Evolutionary conservation across 768 basidiomycete species (phyloP).

Genomic region (Imleria badia): DNA sequence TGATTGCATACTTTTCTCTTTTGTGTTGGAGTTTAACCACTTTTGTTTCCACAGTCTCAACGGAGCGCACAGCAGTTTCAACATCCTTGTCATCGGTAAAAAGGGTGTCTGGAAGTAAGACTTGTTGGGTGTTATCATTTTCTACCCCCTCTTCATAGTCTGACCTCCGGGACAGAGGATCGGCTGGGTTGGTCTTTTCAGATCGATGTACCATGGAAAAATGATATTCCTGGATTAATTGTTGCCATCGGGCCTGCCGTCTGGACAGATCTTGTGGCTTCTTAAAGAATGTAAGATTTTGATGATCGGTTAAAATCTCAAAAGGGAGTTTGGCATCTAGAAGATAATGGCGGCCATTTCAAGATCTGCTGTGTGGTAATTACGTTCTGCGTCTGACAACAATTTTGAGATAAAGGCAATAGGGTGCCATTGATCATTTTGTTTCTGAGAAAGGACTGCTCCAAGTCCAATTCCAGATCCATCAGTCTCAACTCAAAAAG

Average conservation of each 20-base stretch:
- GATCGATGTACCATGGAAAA: background rate
- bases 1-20: background rate
- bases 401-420: background rate
- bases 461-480: background rate
- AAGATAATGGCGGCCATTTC: background rate
- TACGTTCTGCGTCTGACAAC: background rate
- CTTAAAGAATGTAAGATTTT: background rate
- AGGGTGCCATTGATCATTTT: background rate
- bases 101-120: no score
- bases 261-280: background rate
- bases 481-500: background rate
- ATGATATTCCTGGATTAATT: background rate
- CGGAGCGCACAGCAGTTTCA: no score
- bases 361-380: background rate
- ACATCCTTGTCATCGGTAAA: no score
- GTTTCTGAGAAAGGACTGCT: background rate
- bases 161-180: background rate
- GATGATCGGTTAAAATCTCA: background rate
- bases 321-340: background rate
- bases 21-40: background rate
- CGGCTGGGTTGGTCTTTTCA: background rate
- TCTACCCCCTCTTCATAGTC: background rate
- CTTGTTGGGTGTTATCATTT: no score
- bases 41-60: no score
- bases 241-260: background rate